Conservation (phyloP, 2,329 filamentous ascomycete genomes). For the Trichoderma hamatum region DNA sequence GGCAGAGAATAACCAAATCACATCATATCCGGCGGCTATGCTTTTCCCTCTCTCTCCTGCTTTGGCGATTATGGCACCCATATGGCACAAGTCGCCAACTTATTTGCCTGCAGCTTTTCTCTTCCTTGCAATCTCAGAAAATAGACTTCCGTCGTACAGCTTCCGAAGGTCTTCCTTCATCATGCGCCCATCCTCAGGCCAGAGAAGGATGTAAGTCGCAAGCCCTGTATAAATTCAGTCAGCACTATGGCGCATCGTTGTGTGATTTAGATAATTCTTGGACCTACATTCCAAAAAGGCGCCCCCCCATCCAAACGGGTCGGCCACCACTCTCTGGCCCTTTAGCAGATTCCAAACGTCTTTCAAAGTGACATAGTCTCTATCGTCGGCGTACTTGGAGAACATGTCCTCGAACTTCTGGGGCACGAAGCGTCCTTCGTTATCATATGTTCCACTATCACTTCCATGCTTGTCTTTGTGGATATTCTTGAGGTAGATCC, state of each 20-base stretch:
- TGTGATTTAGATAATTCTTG: rapidly evolving
- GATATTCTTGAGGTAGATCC: slow-evolving; percentile 44
- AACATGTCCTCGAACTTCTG: slow-evolving; percentile 57
- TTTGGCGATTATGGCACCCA: background rate
- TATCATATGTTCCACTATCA: slow-evolving; percentile 51
- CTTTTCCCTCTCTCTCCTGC: too few relatives aligned
- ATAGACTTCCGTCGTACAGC: slow-evolving; percentile 34
- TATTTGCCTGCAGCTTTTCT: background rate
- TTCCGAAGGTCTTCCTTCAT: slow-evolving; percentile 55
- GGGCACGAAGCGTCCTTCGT: slow-evolving; percentile 52
- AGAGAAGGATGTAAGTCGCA: slow-evolving; percentile 52
- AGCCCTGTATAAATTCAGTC: slow-evolving; percentile 28
- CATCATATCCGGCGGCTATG: background rate
- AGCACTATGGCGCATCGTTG: background rate
- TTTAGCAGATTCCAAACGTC: slow-evolving; percentile 44
- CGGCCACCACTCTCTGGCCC: slow-evolving; percentile 46
- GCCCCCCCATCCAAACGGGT: slow-evolving; percentile 45
- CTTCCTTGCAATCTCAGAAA: slow-evolving; percentile 27
- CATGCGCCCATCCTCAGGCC: slow-evolving; percentile 58
- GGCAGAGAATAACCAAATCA: background rate
- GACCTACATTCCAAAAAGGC: slow-evolving; percentile 34
- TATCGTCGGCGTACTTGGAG: slow-evolving; percentile 48
- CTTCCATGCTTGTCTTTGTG: slow-evolving; percentile 52
- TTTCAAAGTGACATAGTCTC: slow-evolving; percentile 43
- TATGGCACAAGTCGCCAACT: background rate